A percentile compares a stretch with the other conserved stretches of the same genome.
phyloP scores from a whole-genome alignment of 768 basidiomycete genomes.

The Hypsizygus marmoreus region DNA sequence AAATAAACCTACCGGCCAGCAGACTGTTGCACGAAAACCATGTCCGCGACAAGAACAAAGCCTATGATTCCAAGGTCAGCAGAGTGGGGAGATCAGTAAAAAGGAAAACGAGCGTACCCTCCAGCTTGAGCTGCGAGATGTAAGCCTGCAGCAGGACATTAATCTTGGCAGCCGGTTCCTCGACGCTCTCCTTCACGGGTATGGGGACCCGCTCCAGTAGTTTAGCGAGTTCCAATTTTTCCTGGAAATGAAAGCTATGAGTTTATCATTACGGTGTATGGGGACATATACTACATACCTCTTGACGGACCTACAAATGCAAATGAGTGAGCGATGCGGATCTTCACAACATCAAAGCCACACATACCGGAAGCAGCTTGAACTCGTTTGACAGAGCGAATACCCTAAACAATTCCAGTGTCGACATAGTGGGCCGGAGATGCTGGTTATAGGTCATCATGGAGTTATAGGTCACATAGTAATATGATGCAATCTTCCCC shows the following conservation, averaged over 20 bases:
- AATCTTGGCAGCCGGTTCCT: conserved; percentile 96
- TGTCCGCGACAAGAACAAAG: conserved; percentile 84
- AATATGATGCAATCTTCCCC: conserved; percentile 92
- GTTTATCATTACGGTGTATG: background rate
- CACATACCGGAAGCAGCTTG: conserved; percentile 76
- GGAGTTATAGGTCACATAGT: conserved; percentile 92
- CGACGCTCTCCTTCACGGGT: conserved; percentile 94
- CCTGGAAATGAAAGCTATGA: conserved; percentile 34
- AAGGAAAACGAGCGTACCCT: conserved; percentile 46
- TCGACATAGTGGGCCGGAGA: conserved; percentile 82
- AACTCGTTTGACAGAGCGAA: conserved; percentile 97
- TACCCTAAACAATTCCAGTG: conserved; percentile 90
- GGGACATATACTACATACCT: conserved; percentile 33
- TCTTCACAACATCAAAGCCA: background rate
- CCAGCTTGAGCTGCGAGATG: conserved; percentile 91
- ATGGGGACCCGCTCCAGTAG: conserved; percentile 94
- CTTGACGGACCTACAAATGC: conserved; percentile 61
- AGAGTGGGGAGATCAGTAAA: background rate
- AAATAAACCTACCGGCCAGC: conserved; percentile 73
- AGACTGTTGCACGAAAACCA: conserved; percentile 97
- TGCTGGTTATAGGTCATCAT: conserved; percentile 98
- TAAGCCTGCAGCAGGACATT: conserved; percentile 95
- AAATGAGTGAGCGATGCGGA: conserved; percentile 4
- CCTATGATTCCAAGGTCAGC: conserved; percentile 46
- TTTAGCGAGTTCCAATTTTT: conserved; percentile 89